A percentile compares a stretch with the other conserved stretches of the same genome.
phyloP scores from a whole-genome alignment of 2,329 filamentous ascomycete species.

The Pochonia chlamydosporia region DNA sequence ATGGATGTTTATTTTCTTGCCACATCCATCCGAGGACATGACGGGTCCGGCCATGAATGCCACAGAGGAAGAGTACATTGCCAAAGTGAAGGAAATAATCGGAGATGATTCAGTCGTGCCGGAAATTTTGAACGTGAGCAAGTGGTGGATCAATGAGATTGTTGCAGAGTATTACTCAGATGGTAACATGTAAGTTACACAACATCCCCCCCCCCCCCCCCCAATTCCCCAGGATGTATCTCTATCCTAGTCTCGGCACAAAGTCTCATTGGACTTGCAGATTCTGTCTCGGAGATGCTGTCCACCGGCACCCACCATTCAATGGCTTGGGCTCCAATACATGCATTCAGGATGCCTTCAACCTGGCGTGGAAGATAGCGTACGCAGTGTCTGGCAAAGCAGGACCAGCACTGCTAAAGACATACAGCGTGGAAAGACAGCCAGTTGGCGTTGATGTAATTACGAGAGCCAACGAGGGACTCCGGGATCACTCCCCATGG shows the following conservation, averaged over 20 bases:
- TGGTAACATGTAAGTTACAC: slow-evolving; percentile 40
- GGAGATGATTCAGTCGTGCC: slow-evolving; percentile 44
- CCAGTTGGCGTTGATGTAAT: slow-evolving; percentile 43
- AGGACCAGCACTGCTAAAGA: slow-evolving; percentile 30
- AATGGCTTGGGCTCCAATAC: slow-evolving; percentile 55
- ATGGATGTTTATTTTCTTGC: slow-evolving; percentile 54
- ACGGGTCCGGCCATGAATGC: slow-evolving; percentile 24
- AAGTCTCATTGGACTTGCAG: too few species aligned
- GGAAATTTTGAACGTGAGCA: slow-evolving; percentile 47
- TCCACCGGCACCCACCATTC: slow-evolving; percentile 51
- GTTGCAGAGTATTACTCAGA: slow-evolving; percentile 51
- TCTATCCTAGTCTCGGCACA: too few species aligned
- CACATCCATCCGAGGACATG: slow-evolving; percentile 30
- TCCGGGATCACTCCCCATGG: slow-evolving; percentile 43
- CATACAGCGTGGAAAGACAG: slow-evolving; percentile 40
- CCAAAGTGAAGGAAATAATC: slow-evolving; percentile 42
- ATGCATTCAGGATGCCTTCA: slow-evolving; percentile 51
- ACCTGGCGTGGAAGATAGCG: slow-evolving; percentile 50
- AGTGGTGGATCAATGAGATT: slow-evolving; percentile 57
- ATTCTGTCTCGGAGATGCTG: slow-evolving; percentile 52
- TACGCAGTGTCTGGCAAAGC: slow-evolving; percentile 33
- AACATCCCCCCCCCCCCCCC: too few species aligned
- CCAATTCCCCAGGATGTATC: too few species aligned
- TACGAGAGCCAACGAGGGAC: slow-evolving; percentile 50
- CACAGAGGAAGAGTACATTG: slow-evolving; percentile 38